Conservation (phyloP, 2,329 filamentous ascomycete genomes). For the Ophioceras dolichostomum region DNA sequence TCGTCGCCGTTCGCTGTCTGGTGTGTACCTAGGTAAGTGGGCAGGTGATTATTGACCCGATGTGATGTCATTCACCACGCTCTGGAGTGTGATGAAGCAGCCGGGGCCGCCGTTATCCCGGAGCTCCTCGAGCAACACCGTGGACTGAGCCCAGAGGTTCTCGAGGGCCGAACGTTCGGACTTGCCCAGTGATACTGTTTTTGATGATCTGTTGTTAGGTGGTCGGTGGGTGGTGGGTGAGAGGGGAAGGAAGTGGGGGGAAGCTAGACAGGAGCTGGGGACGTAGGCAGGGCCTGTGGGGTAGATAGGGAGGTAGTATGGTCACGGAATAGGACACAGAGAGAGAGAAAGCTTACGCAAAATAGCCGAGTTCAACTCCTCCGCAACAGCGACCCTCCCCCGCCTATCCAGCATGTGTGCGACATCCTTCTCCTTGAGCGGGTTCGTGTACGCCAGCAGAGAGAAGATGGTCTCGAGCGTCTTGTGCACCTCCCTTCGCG, state of each 20-base stretch:
- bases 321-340: too few species aligned
- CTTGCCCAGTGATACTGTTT: constrained; percentile 73
- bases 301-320: too few species aligned
- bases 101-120: constrained; percentile 68
- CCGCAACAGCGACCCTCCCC: constrained; percentile 68
- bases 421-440: constrained; percentile 60
- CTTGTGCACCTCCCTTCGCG: constrained; percentile 56
- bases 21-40: too few species aligned
- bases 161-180: constrained; percentile 79
- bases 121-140: constrained; percentile 72
- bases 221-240: neutral
- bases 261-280: neutral
- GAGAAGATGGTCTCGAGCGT: constrained; percentile 78
- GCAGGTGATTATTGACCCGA: too few species aligned
- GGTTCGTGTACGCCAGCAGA: constrained; percentile 75
- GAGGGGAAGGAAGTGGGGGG: neutral
- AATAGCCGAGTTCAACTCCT: constrained; percentile 90
- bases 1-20: too few species aligned
- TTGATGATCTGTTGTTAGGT: constrained; percentile 6
- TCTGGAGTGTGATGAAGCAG: constrained; percentile 59
- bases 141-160: constrained; percentile 74
- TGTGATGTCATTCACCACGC: constrained; percentile 34
- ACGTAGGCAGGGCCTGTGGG: too few species aligned
- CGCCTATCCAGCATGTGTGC: constrained; percentile 65
- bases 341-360: constrained; percentile 47